A percentile compares a stretch with the other conserved stretches of the same genome.
Evolutionary conservation across 768 basidiomycete genomes (phyloP).

Genomic region (Amanita molliuscula): DNA sequence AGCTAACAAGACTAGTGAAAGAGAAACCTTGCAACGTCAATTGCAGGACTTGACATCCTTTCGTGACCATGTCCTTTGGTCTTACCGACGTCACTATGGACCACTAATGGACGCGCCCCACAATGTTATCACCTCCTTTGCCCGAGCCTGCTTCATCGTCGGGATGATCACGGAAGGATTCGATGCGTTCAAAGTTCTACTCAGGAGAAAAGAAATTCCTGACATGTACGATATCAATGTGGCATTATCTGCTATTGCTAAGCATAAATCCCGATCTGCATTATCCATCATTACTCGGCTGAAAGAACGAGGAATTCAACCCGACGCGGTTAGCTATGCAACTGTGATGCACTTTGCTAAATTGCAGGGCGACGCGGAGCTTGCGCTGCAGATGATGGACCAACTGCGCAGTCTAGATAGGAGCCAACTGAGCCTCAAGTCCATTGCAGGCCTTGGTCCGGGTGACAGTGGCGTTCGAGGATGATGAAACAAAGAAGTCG

Average conservation of each 20-base stretch:
- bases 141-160: slow-evolving; percentile 51
- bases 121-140: slow-evolving; percentile 45
- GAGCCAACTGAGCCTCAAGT: slow-evolving; percentile 32
- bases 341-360: slow-evolving; percentile 54
- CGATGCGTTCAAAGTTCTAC: slow-evolving; percentile 32
- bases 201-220: slow-evolving; percentile 40
- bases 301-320: slow-evolving; percentile 33
- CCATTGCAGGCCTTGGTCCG: slow-evolving; percentile 38
- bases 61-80: slow-evolving; percentile 31
- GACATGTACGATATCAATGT: slow-evolving; percentile 61
- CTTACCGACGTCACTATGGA: slow-evolving; percentile 31
- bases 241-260: slow-evolving; percentile 42
- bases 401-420: slow-evolving; percentile 26
- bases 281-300: slow-evolving; percentile 40
- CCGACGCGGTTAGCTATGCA: slow-evolving; percentile 46
- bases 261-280: slow-evolving; percentile 35
- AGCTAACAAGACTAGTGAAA: not conserved
- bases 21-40: slow-evolving; percentile 7
- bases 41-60: slow-evolving; percentile 25
- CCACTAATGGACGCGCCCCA: slow-evolving; percentile 40
- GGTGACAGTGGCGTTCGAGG: slow-evolving; percentile 20
- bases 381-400: slow-evolving; percentile 33
- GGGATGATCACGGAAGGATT: slow-evolving; percentile 39
- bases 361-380: slow-evolving; percentile 27
- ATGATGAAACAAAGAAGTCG: slow-evolving; percentile 14